A percentile compares a stretch with the other conserved stretches of the same genome.
Conservation (phyloP, 2,329 filamentous ascomycete species). For the Tolypocladium endophyticum region DNA sequence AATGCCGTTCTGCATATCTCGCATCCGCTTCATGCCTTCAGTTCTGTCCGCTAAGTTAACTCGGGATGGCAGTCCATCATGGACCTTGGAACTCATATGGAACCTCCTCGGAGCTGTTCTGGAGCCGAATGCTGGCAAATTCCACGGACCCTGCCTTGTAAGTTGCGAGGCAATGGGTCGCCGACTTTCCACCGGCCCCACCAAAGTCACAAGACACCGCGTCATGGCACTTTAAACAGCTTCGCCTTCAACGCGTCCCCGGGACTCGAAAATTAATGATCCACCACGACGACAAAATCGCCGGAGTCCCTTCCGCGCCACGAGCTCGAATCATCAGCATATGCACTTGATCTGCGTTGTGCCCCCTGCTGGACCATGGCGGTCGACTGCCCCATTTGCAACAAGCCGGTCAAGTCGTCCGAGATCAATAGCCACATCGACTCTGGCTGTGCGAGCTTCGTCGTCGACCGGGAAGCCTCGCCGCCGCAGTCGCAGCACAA, state of each 20-base stretch:
- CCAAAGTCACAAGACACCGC: conserved; percentile 2
- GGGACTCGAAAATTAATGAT: background rate
- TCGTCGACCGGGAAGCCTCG: conserved; percentile 35
- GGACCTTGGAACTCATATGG: conserved; percentile 39
- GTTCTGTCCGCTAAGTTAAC: conserved; percentile 30
- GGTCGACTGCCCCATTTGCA: conserved; percentile 76
- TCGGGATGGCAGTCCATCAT: conserved; percentile 35
- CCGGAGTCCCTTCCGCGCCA: background rate
- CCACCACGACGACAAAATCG: background rate
- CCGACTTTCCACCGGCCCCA: background rate
- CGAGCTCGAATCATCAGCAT: background rate
- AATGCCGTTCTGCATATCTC: conserved; percentile 34
- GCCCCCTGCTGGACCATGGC: conserved; percentile 14
- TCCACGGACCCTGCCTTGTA: too few species aligned
- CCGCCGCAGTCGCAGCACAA: conserved; percentile 16
- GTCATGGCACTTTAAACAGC: background rate
- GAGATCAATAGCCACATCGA: conserved; percentile 90
- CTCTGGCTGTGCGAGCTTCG: conserved; percentile 60
- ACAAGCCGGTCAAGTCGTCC: conserved; percentile 56
- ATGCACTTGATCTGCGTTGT: background rate
- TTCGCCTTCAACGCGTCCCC: background rate
- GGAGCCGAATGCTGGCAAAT: conserved; percentile 29
- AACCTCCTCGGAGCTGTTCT: conserved; percentile 28
- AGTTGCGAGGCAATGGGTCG: too few species aligned
- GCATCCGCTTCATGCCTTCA: conserved; percentile 31